Conservation (phyloP, 129 eudicot species). For the Scalesia atractyloides region DNA sequence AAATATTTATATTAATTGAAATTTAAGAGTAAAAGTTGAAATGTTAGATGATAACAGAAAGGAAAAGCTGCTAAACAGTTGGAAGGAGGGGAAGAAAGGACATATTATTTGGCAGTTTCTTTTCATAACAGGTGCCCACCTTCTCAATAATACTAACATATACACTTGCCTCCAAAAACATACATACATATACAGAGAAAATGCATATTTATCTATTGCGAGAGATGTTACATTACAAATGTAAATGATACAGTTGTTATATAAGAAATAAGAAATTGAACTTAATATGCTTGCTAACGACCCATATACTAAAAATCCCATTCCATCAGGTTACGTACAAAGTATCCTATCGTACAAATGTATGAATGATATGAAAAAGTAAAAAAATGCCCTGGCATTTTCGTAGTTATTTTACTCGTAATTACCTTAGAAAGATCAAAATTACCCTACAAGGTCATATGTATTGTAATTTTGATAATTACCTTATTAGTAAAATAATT, state of each 20-base stretch:
- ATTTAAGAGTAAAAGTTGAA: constrained; percentile 10
- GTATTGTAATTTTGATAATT: too few species aligned
- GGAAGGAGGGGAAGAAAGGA: constrained; percentile 46
- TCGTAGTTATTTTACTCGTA: too few species aligned
- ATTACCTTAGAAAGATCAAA: too few species aligned
- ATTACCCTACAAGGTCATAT: too few species aligned
- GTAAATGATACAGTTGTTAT: background rate
- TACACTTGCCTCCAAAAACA: background rate
- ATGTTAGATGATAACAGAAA: constrained; percentile 56
- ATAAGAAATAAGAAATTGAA: background rate
- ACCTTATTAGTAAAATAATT: too few species aligned
- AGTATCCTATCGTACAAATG: too few species aligned
- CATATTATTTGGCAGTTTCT: constrained; percentile 51
- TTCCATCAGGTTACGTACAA: too few species aligned
- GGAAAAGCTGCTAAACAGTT: constrained; percentile 61
- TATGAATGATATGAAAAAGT: too few species aligned
- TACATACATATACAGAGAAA: too few species aligned
- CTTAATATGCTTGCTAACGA: background rate
- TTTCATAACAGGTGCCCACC: constrained; percentile 38
- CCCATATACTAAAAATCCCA: too few species aligned
- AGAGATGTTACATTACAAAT: background rate
- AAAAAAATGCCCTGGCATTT: too few species aligned
- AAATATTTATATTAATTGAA: constrained; percentile 15
- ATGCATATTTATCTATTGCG: background rate
- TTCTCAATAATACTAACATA: constrained; percentile 6